Evolutionary conservation across 805 yeast genomes (phyloP), one percentile per base, ranked within the genome.

Genomic region (Yamadazyma sp.): DNA sequence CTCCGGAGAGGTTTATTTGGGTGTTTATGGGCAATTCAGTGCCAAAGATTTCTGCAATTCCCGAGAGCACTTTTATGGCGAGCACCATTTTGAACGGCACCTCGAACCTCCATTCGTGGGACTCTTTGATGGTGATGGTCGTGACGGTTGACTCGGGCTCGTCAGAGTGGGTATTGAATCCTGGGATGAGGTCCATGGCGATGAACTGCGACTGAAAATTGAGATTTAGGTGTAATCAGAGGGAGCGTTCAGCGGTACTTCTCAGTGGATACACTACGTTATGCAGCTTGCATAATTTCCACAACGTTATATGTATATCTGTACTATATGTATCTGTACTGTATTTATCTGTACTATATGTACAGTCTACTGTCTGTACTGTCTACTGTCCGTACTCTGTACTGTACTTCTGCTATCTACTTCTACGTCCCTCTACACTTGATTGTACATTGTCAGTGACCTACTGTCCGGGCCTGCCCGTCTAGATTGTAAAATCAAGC

Each of bases 11-110:
- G 30, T 53, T 57, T 22, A 64, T 28, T 15, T 79, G 84, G 1
- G 73, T 68, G 41, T 84, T 86, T 28, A 72, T 67, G 2, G 96
- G 85, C 16, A 93, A 73, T 57, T 93, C 99, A 3, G 96, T 87
- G 16, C 99, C 99, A 60, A 84, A 87, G 7, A 89, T 75, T 62
- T 93, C 99, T 2, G 87, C 96, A 2, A 80, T 71, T 3, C 99
- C 99, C 2, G 67, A 63, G 3, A 60, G 41, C 8, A 80, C 68
- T 48, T 67, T 76, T 30, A 84, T 52, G n/a, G 64, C 67, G 25
- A 84, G 53, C 13, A 63, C 61, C 12, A 75, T 66, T 29, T 70
- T 71, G 44, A 70, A 68, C 0, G 73, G 78, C 3, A 84, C 76
- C 53, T 85, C 93, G 45, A 84, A 73, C 37, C 95, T 66, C 93